phyloP scores from a whole-genome alignment of 805 yeast genomes.

The Candida berthetii region DNA sequence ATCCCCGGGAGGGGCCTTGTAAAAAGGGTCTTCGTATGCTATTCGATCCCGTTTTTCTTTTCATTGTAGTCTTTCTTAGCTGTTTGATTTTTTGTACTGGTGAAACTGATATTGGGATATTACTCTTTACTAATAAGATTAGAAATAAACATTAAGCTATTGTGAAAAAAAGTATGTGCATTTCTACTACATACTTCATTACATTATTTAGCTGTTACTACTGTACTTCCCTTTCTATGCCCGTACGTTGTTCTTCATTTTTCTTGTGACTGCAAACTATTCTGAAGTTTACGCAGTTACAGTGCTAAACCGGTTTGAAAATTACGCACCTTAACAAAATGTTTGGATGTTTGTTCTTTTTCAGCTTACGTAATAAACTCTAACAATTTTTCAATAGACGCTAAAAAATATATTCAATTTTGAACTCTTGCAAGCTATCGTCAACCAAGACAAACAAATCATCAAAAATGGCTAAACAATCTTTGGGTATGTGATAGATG shows the following conservation, averaged over 20 bases:
- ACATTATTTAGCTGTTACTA: too few relatives aligned
- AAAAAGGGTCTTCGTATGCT: slow-evolving; percentile 4
- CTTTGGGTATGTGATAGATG: slow-evolving; percentile 34
- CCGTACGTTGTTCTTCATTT: too few relatives aligned
- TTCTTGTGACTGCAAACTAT: not conserved
- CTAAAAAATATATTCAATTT: not conserved
- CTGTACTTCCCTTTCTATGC: too few relatives aligned
- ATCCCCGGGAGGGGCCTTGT: slow-evolving; percentile 43
- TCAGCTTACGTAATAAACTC: not conserved
- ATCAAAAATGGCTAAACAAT: slow-evolving; percentile 40
- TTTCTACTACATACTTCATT: too few relatives aligned
- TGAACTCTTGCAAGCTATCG: not conserved
- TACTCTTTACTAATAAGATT: too few relatives aligned
- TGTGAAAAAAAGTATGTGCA: too few relatives aligned
- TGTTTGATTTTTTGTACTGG: not conserved
- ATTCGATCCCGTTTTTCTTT: not conserved
- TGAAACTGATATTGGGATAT: too few relatives aligned
- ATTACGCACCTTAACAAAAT: not conserved
- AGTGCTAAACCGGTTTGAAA: not conserved
- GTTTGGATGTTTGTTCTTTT: not conserved
- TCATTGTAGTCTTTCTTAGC: not conserved
- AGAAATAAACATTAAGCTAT: too few relatives aligned
- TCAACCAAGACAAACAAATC: slow-evolving; percentile 8
- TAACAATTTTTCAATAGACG: not conserved
- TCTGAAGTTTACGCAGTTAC: not conserved